Evolutionary conservation across 805 yeast genomes (phyloP).

Genomic region (Myxozyma kluyveri): DNA sequence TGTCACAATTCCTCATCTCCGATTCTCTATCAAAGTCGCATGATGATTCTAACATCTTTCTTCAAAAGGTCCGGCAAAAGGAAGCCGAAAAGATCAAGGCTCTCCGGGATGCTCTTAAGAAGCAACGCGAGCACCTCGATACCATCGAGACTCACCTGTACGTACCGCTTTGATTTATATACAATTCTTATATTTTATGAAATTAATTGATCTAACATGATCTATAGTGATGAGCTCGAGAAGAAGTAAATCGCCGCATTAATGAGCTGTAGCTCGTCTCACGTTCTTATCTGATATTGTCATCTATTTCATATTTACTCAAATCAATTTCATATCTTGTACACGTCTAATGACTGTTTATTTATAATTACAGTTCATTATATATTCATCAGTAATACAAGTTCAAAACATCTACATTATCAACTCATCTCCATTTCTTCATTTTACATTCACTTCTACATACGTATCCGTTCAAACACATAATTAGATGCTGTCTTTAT

Average conservation of each 20-base stretch:
- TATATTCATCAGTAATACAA: too few species aligned
- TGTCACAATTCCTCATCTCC: neutral
- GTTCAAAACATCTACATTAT: too few species aligned
- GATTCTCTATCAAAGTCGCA: neutral
- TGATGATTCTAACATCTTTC: neutral
- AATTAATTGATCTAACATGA: neutral
- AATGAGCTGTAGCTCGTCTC: too few species aligned
- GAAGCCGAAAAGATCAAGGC: constrained; percentile 83
- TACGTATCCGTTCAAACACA: too few species aligned
- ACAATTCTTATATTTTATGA: neutral
- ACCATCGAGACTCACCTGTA: constrained; percentile 32
- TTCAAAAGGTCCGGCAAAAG: constrained; percentile 61
- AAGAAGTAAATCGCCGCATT: constrained; percentile 28
- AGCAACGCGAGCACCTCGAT: constrained; percentile 46
- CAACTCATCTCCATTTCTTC: too few species aligned
- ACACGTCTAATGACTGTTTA: too few species aligned
- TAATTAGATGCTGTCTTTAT: too few species aligned
- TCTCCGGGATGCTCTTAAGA: constrained; percentile 70
- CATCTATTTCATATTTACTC: too few species aligned
- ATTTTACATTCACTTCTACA: too few species aligned
- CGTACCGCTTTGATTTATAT: neutral
- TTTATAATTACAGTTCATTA: too few species aligned
- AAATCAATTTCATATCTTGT: too few species aligned
- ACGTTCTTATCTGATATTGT: too few species aligned
- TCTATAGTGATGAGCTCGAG: constrained; percentile 22